A percentile compares a stretch with the other conserved stretches of the same genome.
These are phyloP conservation scores for Fomes fomentarius DNA, from an alignment of 1,284 basidiomycete species.

Conservation along the genomic window DNA sequence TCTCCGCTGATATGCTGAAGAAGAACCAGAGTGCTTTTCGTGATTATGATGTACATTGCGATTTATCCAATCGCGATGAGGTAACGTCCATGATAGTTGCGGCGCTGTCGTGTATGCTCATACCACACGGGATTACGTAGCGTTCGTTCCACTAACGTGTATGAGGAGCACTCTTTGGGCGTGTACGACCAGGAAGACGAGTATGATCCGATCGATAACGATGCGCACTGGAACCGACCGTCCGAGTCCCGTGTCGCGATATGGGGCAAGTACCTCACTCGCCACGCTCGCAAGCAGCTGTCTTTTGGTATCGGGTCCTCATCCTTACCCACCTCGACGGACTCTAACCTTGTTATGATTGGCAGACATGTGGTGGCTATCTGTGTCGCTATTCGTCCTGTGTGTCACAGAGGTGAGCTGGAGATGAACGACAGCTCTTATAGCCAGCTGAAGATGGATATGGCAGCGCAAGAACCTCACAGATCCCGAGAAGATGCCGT, in stretches of 20 bases:
- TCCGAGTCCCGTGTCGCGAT: constrained; percentile 55
- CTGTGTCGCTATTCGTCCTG: constrained; percentile 76
- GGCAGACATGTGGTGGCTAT: constrained; percentile 90
- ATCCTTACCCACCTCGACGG: background rate
- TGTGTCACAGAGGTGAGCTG: constrained; percentile 90
- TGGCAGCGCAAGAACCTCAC: constrained; percentile 61
- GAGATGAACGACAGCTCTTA: too few relatives aligned
- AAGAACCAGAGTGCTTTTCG: constrained; percentile 71
- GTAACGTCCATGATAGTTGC: too few relatives aligned
- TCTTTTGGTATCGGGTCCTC: constrained; percentile 70
- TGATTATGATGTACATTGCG: constrained; percentile 88
- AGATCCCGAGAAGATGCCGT: constrained; percentile 44
- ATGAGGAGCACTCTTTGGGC: constrained; percentile 89
- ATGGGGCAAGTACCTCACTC: constrained; percentile 79
- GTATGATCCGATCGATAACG: constrained; percentile 45
- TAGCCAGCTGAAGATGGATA: too few relatives aligned
- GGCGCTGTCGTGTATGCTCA: too few relatives aligned
- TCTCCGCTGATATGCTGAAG: constrained; percentile 25
- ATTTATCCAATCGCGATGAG: constrained; percentile 79
- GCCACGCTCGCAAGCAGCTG: constrained; percentile 86
- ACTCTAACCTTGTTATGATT: background rate
- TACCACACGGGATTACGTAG: too few relatives aligned
- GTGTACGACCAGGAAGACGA: constrained; percentile 61
- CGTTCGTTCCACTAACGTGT: constrained; percentile 98
- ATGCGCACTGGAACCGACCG: constrained; percentile 35